Evolutionary conservation across 2,329 filamentous ascomycete species (phyloP).

Genomic region (Fusarium nematophilum): DNA sequence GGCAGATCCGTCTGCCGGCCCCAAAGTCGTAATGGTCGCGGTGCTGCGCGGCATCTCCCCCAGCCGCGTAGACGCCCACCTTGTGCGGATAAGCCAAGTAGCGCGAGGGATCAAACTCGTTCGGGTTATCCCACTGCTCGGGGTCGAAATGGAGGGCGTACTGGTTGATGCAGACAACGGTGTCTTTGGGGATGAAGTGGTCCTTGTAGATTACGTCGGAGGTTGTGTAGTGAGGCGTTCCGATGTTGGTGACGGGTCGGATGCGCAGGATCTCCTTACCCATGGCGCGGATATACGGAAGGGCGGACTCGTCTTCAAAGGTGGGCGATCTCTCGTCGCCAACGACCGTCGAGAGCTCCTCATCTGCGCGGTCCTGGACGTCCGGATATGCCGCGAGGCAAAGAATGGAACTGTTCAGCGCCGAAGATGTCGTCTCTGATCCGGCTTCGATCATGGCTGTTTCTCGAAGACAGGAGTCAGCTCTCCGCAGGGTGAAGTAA

Average conservation of each 20-base stretch:
- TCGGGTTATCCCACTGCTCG: neutral
- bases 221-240: slow-evolving; percentile 12
- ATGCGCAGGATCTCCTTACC: slow-evolving; percentile 68
- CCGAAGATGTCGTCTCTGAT: slow-evolving; percentile 21
- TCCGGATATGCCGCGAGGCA: slow-evolving; percentile 15
- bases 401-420: slow-evolving; percentile 16
- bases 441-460: slow-evolving; percentile 28
- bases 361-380: slow-evolving; percentile 52
- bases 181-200: slow-evolving; percentile 23
- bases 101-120: slow-evolving; percentile 15
- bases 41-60: slow-evolving; percentile 26
- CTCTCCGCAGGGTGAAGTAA: no score
- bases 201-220: slow-evolving; percentile 20
- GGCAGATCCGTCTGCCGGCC: slow-evolving; percentile 59
- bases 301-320: slow-evolving; percentile 58
- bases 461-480: no score
- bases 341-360: slow-evolving; percentile 63
- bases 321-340: slow-evolving; percentile 58
- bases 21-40: slow-evolving; percentile 61
- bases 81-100: slow-evolving; percentile 22
- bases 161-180: slow-evolving; percentile 14
- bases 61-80: slow-evolving; percentile 38
- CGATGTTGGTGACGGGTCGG: slow-evolving; percentile 57
- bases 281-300: slow-evolving; percentile 65
- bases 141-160: slow-evolving; percentile 14